A percentile compares a stretch with the other conserved stretches of the same genome.
Conservation (phyloP, 129 eudicot species). For the Tanacetum coccineum region DNA sequence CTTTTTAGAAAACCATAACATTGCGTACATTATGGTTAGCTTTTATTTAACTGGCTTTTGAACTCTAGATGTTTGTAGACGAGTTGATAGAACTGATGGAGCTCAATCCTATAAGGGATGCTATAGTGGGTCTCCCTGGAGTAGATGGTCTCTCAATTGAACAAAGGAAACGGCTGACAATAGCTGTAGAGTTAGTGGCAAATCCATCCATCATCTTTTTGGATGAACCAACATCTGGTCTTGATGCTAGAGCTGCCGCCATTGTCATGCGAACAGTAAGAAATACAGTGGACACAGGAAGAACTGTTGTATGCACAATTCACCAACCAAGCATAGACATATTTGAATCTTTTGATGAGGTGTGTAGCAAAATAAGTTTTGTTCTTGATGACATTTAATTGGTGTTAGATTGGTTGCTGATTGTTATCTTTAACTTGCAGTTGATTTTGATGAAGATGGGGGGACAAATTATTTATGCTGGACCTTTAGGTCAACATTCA, state of each 20-base stretch:
- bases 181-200: constrained; percentile 32
- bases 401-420: background rate
- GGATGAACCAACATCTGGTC: constrained; percentile 37
- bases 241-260: constrained; percentile 39
- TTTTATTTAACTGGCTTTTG: background rate
- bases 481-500: constrained; percentile 68
- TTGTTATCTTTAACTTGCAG: constrained; percentile 27
- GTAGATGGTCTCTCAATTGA: constrained; percentile 32
- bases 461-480: constrained; percentile 71
- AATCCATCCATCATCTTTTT: constrained; percentile 35
- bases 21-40: background rate
- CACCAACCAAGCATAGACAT: constrained; percentile 36
- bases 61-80: constrained; percentile 26
- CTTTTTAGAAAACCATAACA: too few relatives aligned
- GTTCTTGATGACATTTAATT: background rate
- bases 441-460: constrained; percentile 82
- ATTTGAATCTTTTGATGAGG: constrained; percentile 37
- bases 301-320: constrained; percentile 39
- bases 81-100: constrained; percentile 32
- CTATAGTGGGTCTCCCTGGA: constrained; percentile 33
- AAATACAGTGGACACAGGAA: constrained; percentile 34
- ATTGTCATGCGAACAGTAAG: constrained; percentile 35
- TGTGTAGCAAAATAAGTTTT: background rate
- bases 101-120: constrained; percentile 25
- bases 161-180: constrained; percentile 31